These are phyloP conservation scores for Coix lacrymajobi DNA, from an alignment of 176 grass and related monocot species.

Conservation along the genomic window DNA sequence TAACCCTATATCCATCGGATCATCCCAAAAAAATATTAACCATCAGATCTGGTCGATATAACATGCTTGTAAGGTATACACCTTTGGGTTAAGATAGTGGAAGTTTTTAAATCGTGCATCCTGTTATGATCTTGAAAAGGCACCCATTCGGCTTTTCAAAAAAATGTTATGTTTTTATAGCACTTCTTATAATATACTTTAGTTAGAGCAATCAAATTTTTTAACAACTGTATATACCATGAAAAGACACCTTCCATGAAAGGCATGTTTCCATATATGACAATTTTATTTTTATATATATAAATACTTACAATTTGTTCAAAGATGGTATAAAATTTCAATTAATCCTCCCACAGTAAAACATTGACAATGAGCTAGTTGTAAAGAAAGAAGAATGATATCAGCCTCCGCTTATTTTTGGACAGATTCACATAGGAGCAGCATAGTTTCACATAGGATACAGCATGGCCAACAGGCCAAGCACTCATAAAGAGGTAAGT, in stretches of 20 bases:
- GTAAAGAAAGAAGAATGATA: not conserved
- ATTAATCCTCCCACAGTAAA: not conserved
- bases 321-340: not conserved
- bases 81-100: not conserved
- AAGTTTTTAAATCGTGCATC: not conserved
- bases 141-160: not conserved
- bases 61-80: not conserved
- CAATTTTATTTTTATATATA: not conserved
- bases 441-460: not conserved
- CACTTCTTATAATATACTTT: not conserved
- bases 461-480: not conserved
- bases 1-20: not conserved
- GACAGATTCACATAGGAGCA: not conserved
- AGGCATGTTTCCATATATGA: not conserved
- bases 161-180: not conserved
- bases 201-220: not conserved
- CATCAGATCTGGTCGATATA: not conserved
- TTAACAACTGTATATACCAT: not conserved
- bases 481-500: not conserved
- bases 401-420: not conserved
- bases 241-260: not conserved
- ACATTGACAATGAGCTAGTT: not conserved
- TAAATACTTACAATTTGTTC: not conserved
- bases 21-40: not conserved
- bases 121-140: not conserved